Percentiles rank a stretch among this genome's conserved stretches.
These are phyloP conservation scores for Juglanconis oblonga DNA, from an alignment of 2,329 filamentous ascomycete genomes.

Conservation along the genomic window DNA sequence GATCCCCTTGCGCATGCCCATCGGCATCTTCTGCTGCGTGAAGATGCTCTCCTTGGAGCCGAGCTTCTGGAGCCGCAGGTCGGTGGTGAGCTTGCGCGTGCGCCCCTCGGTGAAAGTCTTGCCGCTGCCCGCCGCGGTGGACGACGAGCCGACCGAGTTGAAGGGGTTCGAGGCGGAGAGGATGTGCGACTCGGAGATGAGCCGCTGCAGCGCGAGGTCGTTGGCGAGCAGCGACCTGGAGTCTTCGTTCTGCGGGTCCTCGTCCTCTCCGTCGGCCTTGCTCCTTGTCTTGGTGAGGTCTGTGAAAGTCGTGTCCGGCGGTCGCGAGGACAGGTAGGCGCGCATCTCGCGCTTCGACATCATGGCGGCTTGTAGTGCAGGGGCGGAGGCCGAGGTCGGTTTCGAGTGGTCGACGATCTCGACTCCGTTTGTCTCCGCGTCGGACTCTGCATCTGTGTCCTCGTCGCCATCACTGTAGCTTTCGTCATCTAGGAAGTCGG, in stretches of 20 bases:
- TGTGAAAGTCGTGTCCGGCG: slow-evolving; percentile 34
- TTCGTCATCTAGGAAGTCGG: slow-evolving; percentile 23
- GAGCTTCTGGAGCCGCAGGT: slow-evolving; percentile 77
- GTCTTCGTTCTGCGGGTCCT: slow-evolving; percentile 50
- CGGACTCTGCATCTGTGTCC: slow-evolving; percentile 20
- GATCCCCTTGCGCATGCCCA: slow-evolving; percentile 84
- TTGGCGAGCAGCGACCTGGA: slow-evolving; percentile 75
- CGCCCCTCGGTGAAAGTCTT: slow-evolving; percentile 58
- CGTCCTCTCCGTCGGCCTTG: slow-evolving; percentile 23
- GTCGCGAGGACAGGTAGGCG: slow-evolving; percentile 69
- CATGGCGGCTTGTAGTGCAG: slow-evolving; percentile 25
- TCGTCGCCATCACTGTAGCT: slow-evolving; percentile 24
- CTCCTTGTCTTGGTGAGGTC: slow-evolving; percentile 14
- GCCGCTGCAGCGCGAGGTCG: slow-evolving; percentile 85
- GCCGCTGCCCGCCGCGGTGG: slow-evolving; percentile 31
- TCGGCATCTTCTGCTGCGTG: slow-evolving; percentile 83
- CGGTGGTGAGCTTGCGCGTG: slow-evolving; percentile 76
- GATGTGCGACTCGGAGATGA: slow-evolving; percentile 89
- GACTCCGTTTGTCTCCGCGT: slow-evolving; percentile 32
- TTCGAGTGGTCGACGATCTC: slow-evolving; percentile 62
- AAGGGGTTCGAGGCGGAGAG: slow-evolving; percentile 56
- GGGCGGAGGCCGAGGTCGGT: slow-evolving; percentile 28
- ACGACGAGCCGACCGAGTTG: slow-evolving; percentile 37
- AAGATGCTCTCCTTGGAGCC: slow-evolving; percentile 75
- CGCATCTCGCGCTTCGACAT: slow-evolving; percentile 71